Base-by-base conservation (phyloP, 768 basidiomycete genomes). In the Pluteus cervinus region DNA sequence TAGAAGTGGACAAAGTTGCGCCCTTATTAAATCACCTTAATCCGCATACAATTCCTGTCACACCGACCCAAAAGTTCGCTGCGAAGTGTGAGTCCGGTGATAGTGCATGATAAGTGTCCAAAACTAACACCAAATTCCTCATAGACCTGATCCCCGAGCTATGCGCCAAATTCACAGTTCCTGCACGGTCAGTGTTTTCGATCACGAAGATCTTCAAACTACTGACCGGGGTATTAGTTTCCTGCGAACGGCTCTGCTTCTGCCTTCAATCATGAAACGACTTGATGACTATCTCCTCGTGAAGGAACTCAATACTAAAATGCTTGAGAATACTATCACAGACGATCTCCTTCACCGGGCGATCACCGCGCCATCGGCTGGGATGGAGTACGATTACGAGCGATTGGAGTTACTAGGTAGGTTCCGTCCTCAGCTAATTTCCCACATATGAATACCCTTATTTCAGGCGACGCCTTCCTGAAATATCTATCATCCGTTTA, bases 101-200 rank as follows among this genome's bases (percentile, higher is more conserved):
- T n/a, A n/a, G n/a, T n/a, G n/a, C n/a, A n/a, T n/a, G n/a, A n/a
- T n/a, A n/a, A n/a, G n/a, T n/a, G n/a, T n/a, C n/a, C n/a, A n/a
- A n/a, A n/a, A n/a, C n/a, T n/a, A n/a, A n/a, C n/a, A n/a, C n/a
- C n/a, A n/a, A n/a, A n/a, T n/a, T n/a, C n/a, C n/a, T 11, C 38
- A 7, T 52, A 90, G 87, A 84, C 54, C 65, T 90, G 26, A 86
- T 90, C 48, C 88, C 88, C n/a, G 88, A 90, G 54, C 62, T 89
- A 11, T 85, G 81, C 51, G 71, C 69, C 29, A 83, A 76, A 50
- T 79, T 74, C 51, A 81, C 79, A 7, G 63, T 88, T 42, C 77
- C 85, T 24, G 81, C 81, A 17, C 86, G 79, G 87, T 83, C 45
- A 46, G 54, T 52, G 29, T 29, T 44, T 35, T 24, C 8, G 18